phyloP scores from a whole-genome alignment of 768 basidiomycete species.

The Lactifluus pinguis region DNA sequence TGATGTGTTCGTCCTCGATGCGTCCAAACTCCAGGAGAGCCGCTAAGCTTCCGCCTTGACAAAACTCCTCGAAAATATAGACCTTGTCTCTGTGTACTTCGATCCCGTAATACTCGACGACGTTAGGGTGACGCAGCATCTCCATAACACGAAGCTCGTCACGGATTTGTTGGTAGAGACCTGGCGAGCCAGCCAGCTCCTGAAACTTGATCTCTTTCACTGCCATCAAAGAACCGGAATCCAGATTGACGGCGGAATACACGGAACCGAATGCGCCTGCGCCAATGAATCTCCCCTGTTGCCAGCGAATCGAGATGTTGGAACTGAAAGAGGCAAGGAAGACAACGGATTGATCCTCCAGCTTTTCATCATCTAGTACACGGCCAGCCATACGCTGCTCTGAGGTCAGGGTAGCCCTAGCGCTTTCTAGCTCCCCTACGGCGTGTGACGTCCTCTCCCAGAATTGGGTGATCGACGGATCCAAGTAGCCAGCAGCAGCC shows the following conservation, averaged over 20 bases:
- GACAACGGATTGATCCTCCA: slow-evolving; percentile 87
- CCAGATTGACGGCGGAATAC: slow-evolving; percentile 95
- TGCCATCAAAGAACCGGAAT: slow-evolving; percentile 93
- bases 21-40: slow-evolving; percentile 84
- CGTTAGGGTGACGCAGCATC: slow-evolving; percentile 93
- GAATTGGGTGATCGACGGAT: slow-evolving; percentile 58
- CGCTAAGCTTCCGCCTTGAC: slow-evolving; percentile 90
- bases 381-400: slow-evolving; percentile 79
- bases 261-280: slow-evolving; percentile 99
- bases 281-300: slow-evolving; percentile 96
- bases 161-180: slow-evolving; percentile 84
- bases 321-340: slow-evolving; percentile 94
- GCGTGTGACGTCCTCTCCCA: slow-evolving; percentile 64
- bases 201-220: slow-evolving; percentile 99
- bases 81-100: slow-evolving; percentile 98
- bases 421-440: slow-evolving; percentile 55
- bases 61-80: slow-evolving; percentile 98
- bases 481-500: slow-evolving; percentile 38
- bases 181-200: slow-evolving; percentile 81
- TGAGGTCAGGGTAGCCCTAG: slow-evolving; percentile 48
- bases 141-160: slow-evolving; percentile 98
- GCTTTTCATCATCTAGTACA: slow-evolving; percentile 87
- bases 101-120: slow-evolving; percentile 98
- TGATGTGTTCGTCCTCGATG: slow-evolving; percentile 94
- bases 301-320: slow-evolving; percentile 95